A percentile compares a stretch with the other conserved stretches of the same genome.
These are phyloP conservation scores for Phlegmacium glaucopus DNA, from an alignment of 768 basidiomycete species.

Conservation along the genomic window DNA sequence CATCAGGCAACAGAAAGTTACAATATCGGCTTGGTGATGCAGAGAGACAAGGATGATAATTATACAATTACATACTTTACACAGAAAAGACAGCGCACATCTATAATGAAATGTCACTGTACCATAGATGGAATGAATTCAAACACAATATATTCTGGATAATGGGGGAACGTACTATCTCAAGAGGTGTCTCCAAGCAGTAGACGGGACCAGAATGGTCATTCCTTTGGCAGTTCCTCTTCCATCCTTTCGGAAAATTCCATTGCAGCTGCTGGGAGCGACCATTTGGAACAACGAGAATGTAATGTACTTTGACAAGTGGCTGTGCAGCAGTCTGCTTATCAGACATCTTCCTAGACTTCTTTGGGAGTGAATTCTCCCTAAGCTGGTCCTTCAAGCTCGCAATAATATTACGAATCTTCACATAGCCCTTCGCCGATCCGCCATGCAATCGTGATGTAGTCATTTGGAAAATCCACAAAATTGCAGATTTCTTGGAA, in stretches of 20 bases:
- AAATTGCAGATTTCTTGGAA: slow-evolving; percentile 1
- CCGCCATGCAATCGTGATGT: slow-evolving; percentile 4
- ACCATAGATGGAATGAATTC: not conserved
- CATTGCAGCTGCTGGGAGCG: not conserved
- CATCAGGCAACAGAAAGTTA: no score
- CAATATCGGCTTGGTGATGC: no score
- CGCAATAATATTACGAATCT: slow-evolving; percentile 1
- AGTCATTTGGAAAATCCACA: slow-evolving; percentile 4
- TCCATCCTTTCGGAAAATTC: slow-evolving; percentile 5
- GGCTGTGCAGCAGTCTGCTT: no score
- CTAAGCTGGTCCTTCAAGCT: not conserved
- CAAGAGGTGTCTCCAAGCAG: slow-evolving; percentile 2
- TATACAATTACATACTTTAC: no score
- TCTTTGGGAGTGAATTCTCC: not conserved
- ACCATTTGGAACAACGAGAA: slow-evolving; percentile 1
- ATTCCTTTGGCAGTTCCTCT: slow-evolving; percentile 1
- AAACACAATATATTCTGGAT: no score
- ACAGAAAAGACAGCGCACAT: no score
- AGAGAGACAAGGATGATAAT: no score
- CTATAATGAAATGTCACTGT: no score
- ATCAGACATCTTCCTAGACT: not conserved
- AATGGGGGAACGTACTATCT: not conserved
- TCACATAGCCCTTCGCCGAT: slow-evolving; percentile 3
- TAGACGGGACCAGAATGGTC: slow-evolving; percentile 5
- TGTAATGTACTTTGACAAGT: not conserved